A percentile compares a stretch with the other conserved stretches of the same genome.
phyloP scores from a whole-genome alignment of 2,329 filamentous ascomycete species.

The Waltergamsia citrina region DNA sequence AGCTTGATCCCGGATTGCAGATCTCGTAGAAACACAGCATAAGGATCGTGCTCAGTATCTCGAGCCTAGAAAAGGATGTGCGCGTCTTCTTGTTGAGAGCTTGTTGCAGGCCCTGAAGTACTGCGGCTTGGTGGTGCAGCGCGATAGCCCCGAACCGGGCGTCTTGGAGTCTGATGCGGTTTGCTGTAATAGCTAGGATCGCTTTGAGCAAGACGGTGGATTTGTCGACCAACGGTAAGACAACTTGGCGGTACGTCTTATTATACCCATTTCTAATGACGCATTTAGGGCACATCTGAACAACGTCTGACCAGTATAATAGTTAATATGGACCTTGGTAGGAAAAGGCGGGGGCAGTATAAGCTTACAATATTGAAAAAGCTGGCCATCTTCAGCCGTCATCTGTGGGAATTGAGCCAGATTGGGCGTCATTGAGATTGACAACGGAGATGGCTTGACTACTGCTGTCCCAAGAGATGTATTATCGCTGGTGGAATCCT shows the following conservation, averaged over 20 bases:
- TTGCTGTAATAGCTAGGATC: neutral
- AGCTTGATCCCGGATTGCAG: neutral
- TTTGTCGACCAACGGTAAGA: neutral
- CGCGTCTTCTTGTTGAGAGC: neutral
- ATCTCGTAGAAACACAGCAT: slow-evolving; percentile 2
- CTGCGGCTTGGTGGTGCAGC: slow-evolving; percentile 1
- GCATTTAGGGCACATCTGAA: slow-evolving; percentile 1
- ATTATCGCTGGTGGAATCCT: too few species aligned
- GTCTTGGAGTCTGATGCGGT: neutral
- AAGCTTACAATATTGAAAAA: slow-evolving; percentile 2
- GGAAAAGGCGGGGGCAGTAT: too few species aligned
- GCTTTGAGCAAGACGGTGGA: neutral
- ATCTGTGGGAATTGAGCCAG: neutral
- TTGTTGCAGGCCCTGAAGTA: neutral
- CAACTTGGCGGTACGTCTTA: slow-evolving; percentile 1
- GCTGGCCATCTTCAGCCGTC: neutral
- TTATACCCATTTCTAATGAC: slow-evolving; percentile 1
- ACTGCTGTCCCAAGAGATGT: too few species aligned
- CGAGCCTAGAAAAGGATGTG: neutral
- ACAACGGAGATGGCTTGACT: too few species aligned
- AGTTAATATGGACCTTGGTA: neutral
- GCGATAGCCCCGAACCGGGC: neutral
- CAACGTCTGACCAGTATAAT: neutral
- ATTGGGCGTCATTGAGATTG: too few species aligned
- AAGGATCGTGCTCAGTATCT: neutral